Percentiles rank a stretch among this genome's conserved stretches.
Conservation (phyloP, 768 basidiomycete species). For the Lenzites betulinus region DNA sequence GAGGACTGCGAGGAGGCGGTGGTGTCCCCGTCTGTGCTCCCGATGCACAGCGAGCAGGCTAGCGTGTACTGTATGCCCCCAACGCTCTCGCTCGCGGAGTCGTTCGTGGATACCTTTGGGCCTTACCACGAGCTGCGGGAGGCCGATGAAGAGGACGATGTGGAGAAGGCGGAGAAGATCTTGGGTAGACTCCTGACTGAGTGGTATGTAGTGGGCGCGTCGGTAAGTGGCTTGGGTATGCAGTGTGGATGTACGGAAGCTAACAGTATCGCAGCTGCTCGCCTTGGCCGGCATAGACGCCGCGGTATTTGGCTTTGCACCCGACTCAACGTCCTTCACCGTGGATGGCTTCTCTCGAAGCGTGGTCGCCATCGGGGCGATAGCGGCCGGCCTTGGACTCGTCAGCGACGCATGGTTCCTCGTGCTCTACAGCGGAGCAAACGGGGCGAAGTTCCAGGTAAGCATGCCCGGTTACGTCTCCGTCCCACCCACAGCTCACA, state of each 20-base stretch:
- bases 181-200: slow-evolving; percentile 53
- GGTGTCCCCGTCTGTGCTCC: slow-evolving; percentile 14
- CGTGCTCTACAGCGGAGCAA: slow-evolving; percentile 58
- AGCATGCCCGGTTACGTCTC: slow-evolving; percentile 17
- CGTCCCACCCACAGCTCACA: not conserved
- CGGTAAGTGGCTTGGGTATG: slow-evolving; percentile 43
- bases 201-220: slow-evolving; percentile 67
- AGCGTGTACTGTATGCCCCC: slow-evolving; percentile 16
- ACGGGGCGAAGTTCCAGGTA: slow-evolving; percentile 55
- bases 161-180: slow-evolving; percentile 52
- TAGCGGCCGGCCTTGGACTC: slow-evolving; percentile 67
- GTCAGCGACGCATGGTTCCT: slow-evolving; percentile 67
- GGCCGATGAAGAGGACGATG: slow-evolving; percentile 39
- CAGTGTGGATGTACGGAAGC: not conserved
- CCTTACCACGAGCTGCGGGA: slow-evolving; percentile 56
- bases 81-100: slow-evolving; percentile 27
- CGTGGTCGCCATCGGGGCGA: slow-evolving; percentile 58
- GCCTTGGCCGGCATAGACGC: slow-evolving; percentile 57
- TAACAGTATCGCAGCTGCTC: too few species aligned
- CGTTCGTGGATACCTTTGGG: slow-evolving; percentile 49
- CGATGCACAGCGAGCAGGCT: slow-evolving; percentile 26
- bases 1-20: not conserved
- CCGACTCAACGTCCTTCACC: slow-evolving; percentile 51
- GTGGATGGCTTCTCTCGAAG: slow-evolving; percentile 49
- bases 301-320: slow-evolving; percentile 61